Conservation (phyloP, 805 yeast genomes). For the Pichia nakasei region DNA sequence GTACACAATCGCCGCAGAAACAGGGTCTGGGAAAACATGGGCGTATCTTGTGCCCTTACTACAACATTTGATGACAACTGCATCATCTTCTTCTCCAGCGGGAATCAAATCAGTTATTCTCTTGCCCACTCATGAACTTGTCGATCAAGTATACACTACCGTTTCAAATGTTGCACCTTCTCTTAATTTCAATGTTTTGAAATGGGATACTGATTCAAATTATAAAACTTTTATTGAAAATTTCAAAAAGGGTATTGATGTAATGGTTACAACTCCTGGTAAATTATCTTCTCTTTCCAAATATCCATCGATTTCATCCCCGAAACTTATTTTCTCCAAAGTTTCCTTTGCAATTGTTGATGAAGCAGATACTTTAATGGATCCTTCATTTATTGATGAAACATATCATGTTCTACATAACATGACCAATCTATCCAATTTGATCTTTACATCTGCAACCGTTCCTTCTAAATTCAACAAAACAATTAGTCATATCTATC, state of each 20-base stretch:
- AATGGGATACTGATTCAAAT: slow-evolving; percentile 56
- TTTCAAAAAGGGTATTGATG: slow-evolving; percentile 53
- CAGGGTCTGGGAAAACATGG: slow-evolving; percentile 96
- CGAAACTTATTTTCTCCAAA: slow-evolving; percentile 31
- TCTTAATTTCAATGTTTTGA: slow-evolving; percentile 38
- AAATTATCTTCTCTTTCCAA: slow-evolving; percentile 37
- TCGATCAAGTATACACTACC: slow-evolving; percentile 61
- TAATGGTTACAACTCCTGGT: slow-evolving; percentile 80
- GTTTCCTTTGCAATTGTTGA: slow-evolving; percentile 67
- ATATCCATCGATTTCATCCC: slow-evolving; percentile 24
- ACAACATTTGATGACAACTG: slow-evolving; percentile 54
- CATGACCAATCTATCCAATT: slow-evolving; percentile 45
- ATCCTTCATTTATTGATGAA: slow-evolving; percentile 62
- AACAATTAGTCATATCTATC: slow-evolving; percentile 51
- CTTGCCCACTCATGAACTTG: slow-evolving; percentile 85
- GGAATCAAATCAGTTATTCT: slow-evolving; percentile 65
- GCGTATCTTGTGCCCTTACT: slow-evolving; percentile 76
- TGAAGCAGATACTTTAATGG: slow-evolving; percentile 91
- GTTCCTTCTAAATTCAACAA: slow-evolving; percentile 71
- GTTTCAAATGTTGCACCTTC: slow-evolving; percentile 25
- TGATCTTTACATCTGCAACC: slow-evolving; percentile 84
- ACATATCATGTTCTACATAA: slow-evolving; percentile 47
- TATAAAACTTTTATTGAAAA: slow-evolving; percentile 43
- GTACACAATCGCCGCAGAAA: slow-evolving; percentile 86
- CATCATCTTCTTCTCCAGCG: slow-evolving; percentile 17